Base-by-base conservation (phyloP, 1,139 yeast species). In the Candida pseudoviswanathii region DNA sequence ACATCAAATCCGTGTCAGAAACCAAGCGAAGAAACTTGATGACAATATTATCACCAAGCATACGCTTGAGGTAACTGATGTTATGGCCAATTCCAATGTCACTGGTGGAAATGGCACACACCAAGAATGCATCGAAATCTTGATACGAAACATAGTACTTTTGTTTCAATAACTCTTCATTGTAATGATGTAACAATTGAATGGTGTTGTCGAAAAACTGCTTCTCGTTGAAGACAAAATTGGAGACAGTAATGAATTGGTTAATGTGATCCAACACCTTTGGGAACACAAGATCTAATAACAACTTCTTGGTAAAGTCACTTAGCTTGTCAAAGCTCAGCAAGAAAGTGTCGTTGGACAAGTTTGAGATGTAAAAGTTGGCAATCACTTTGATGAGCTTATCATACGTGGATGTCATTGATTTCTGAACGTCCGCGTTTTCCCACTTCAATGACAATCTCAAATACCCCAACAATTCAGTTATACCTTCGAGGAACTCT, bases 401-500 rank as follows among this genome's bases (percentile, higher is more conserved):
- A 1, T 63, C 59, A 44, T 61, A 65, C 10, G 70, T 62, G 2
- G 50, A 44, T 29, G 53, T 48, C 51, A 73, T 66, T 36, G 59
- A 60, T 4, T 48, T 43, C 4, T 46, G 46, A 4, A 64, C 50
- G n/a, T 50, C 51, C 38, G 60, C 58, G n/a, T 55, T 45, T 24
- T 33, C 40, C 73, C 75, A 70, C 8, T 58, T 58, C 4, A 64
- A 46, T 2, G 70, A 59, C 16, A 73, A 51, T 37, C 63, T 62
- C 9, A 75, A 55, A 46, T 73, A 68, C 0, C 75, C 77, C 27
- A 74, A 53, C 22, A 75, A 55, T 50, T 74, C 79, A 55, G 73
- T 68, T 0, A 67, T 56, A 1, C 80, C 76, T 50, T 75, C 79
- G 2, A 75, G 52, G 67, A 75, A 75, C 5, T 65, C 71, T 45